phyloP scores from a whole-genome alignment of 768 basidiomycete genomes.

The Lyophyllum decastes region DNA sequence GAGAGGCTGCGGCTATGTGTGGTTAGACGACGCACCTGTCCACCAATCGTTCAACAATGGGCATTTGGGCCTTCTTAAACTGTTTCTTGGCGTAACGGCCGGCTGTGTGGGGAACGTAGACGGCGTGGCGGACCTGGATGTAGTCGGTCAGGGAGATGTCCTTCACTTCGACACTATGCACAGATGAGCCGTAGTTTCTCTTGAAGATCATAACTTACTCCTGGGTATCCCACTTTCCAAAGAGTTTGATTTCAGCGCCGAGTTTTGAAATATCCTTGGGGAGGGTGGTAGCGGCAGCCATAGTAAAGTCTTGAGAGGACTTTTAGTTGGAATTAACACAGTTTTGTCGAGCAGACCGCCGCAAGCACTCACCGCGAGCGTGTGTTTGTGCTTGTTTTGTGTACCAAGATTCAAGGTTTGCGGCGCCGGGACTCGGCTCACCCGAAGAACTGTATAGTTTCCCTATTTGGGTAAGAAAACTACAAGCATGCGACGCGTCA shows the following conservation, averaged over 20 bases:
- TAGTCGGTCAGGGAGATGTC: slow-evolving; percentile 99
- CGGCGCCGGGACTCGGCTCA: slow-evolving; percentile 36
- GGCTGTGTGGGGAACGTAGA: slow-evolving; percentile 97
- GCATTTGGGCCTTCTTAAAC: slow-evolving; percentile 99
- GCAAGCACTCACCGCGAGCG: slow-evolving; percentile 32
- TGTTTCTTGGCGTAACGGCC: slow-evolving; percentile 99
- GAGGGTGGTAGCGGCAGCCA: slow-evolving; percentile 70
- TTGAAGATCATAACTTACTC: slow-evolving; percentile 62
- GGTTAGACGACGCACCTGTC: slow-evolving; percentile 67
- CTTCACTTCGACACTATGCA: slow-evolving; percentile 90
- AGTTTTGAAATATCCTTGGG: slow-evolving; percentile 82
- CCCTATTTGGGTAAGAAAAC: slow-evolving; percentile 7
- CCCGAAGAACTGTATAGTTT: slow-evolving; percentile 49
- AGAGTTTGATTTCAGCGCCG: slow-evolving; percentile 90
- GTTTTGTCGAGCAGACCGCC: slow-evolving; percentile 32
- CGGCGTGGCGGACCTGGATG: slow-evolving; percentile 98
- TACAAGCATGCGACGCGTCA: background rate
- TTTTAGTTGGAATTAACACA: slow-evolving; percentile 21
- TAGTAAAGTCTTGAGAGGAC: slow-evolving; percentile 43
- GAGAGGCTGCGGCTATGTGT: background rate
- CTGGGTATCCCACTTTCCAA: slow-evolving; percentile 98
- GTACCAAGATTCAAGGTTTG: slow-evolving; percentile 44
- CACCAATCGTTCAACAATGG: slow-evolving; percentile 98
- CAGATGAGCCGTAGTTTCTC: background rate
- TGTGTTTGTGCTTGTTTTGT: slow-evolving; percentile 52